phyloP scores from a whole-genome alignment of 2,329 filamentous ascomycete genomes.

The Fusarium humuli region DNA sequence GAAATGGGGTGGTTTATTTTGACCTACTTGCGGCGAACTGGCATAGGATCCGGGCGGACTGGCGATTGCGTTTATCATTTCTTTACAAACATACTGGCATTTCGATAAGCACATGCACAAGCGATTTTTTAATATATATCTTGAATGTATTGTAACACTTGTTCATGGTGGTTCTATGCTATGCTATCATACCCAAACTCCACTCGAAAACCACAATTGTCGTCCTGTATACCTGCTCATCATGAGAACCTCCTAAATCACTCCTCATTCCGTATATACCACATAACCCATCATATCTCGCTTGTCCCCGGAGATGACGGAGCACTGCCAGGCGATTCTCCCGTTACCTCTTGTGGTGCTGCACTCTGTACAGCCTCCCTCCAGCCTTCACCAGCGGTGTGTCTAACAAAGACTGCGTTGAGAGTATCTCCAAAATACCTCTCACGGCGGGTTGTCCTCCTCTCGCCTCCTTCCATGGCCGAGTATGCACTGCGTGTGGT shows the following conservation, averaged over 20 bases:
- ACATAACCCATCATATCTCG: conserved; percentile 9
- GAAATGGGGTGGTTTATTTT: neutral
- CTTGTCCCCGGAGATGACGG: conserved; percentile 30
- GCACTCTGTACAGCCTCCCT: conserved; percentile 43
- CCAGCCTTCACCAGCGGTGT: conserved; percentile 67
- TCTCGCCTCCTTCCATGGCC: conserved; percentile 79
- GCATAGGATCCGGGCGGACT: conserved; percentile 2
- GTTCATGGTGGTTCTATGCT: conserved; percentile 11
- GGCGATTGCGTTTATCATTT: conserved; percentile 14
- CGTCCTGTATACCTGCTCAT: conserved; percentile 10
- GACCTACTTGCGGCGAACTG: neutral
- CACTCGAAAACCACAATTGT: conserved; percentile 9
- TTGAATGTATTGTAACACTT: conserved; percentile 12
- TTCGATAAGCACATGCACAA: neutral
- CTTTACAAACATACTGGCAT: conserved; percentile 6
- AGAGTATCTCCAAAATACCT: conserved; percentile 75
- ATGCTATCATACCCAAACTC: conserved; percentile 22
- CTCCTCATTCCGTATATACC: conserved; percentile 16
- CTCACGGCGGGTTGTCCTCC: conserved; percentile 74
- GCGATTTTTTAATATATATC: conserved; percentile 3
- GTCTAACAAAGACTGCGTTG: conserved; percentile 71
- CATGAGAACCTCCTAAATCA: conserved; percentile 3
- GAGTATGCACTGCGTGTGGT: conserved; percentile 81
- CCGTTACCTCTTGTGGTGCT: conserved; percentile 27
- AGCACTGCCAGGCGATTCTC: conserved; percentile 29